Percentiles rank a stretch among this genome's conserved stretches.
phyloP scores from a whole-genome alignment of 768 basidiomycete genomes.

The Gymnopilus junonius region DNA sequence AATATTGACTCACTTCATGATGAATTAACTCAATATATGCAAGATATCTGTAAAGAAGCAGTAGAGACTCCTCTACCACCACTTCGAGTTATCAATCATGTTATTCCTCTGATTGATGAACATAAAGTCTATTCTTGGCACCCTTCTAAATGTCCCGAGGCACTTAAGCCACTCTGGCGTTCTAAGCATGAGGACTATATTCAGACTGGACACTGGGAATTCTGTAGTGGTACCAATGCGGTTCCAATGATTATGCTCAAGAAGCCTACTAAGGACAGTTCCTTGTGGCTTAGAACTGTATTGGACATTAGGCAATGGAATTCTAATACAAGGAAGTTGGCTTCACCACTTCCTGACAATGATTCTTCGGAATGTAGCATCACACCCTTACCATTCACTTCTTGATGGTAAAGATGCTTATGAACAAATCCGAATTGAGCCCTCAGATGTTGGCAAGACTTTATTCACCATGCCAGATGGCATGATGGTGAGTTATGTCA shows the following conservation, averaged over 20 bases:
- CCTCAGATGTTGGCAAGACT: neutral
- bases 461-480: neutral
- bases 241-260: conserved; percentile 1
- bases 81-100: conserved; percentile 37
- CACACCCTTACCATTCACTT: neutral
- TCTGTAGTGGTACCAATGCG: neutral
- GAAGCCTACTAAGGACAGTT: conserved; percentile 15
- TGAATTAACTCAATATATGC: conserved; percentile 13
- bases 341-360: conserved; percentile 12
- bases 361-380: conserved; percentile 4
- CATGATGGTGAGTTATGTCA: neutral
- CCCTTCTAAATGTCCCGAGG: conserved; percentile 9
- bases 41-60: conserved; percentile 25
- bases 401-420: neutral
- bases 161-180: conserved; percentile 2
- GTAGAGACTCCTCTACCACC: conserved; percentile 30
- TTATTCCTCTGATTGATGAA: conserved; percentile 37
- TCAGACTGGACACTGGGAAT: neutral
- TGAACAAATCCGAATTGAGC: neutral
- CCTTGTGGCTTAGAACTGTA: conserved; percentile 28
- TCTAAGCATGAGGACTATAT: conserved; percentile 4
- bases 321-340: conserved; percentile 16
- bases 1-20: neutral
- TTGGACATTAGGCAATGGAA: conserved; percentile 13
- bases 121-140: conserved; percentile 27